Conservation (phyloP, 2,329 filamentous ascomycete genomes). For the Colletotrichum cuscutae region DNA sequence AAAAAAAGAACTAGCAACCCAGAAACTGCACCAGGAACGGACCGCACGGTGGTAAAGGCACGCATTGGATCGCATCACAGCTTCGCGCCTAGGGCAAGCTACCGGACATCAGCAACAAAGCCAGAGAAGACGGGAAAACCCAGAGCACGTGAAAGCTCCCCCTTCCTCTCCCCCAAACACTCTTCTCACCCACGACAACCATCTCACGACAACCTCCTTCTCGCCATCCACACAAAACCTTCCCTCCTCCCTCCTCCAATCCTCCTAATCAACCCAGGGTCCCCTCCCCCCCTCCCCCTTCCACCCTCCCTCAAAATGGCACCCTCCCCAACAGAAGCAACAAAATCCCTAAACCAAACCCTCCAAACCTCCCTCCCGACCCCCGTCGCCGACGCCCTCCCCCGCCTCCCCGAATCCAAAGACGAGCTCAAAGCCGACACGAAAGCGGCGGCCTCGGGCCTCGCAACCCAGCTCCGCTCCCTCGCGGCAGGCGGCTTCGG, state of each 20-base stretch:
- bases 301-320: constrained; percentile 31
- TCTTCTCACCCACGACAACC: background rate
- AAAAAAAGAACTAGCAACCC: background rate
- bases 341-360: constrained; percentile 30
- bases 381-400: constrained; percentile 50
- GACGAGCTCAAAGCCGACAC: constrained; percentile 56
- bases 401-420: constrained; percentile 55
- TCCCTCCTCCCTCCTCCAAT: background rate
- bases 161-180: background rate
- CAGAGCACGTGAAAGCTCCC: constrained; percentile 8
- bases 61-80: background rate
- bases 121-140: background rate
- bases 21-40: constrained; percentile 28
- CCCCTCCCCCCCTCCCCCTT: background rate
- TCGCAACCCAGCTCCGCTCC: constrained; percentile 74
- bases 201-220: background rate
- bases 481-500: constrained; percentile 92
- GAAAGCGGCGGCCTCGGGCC: constrained; percentile 49
- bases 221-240: background rate
- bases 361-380: constrained; percentile 40
- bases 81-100: background rate
- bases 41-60: constrained; percentile 14
- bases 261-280: background rate
- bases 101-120: background rate
- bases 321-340: constrained; percentile 37